Percentiles rank a stretch among this genome's conserved stretches.
Conservation (phyloP, 371 early-diverging fungal species). For the Sporodiniella umbellata region DNA sequence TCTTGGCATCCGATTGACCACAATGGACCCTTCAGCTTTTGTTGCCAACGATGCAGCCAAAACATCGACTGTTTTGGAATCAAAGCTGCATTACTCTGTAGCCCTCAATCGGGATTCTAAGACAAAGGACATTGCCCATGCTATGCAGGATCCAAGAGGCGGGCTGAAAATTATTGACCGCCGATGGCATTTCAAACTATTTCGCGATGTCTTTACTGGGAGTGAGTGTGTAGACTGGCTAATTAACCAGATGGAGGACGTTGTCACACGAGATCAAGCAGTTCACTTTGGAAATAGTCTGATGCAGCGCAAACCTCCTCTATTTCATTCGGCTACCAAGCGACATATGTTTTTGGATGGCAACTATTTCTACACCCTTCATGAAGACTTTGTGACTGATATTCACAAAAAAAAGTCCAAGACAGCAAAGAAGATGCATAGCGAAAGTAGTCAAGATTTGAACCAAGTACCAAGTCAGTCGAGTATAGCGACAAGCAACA, state of each 20-base stretch:
- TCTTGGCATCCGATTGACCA: conserved; percentile 39
- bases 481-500: background rate
- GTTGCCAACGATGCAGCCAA: conserved; percentile 22
- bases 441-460: background rate
- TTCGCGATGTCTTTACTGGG: conserved; percentile 79
- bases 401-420: conserved; percentile 29
- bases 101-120: conserved; percentile 45
- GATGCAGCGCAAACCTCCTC: conserved; percentile 61
- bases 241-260: conserved; percentile 72
- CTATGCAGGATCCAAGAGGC: conserved; percentile 69
- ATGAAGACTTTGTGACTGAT: conserved; percentile 52
- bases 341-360: conserved; percentile 87
- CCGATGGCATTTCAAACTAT: conserved; percentile 87
- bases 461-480: conserved; percentile 17
- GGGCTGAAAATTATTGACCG: conserved; percentile 79
- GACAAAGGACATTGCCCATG: conserved; percentile 62
- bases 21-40: conserved; percentile 49
- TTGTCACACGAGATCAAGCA: conserved; percentile 81
- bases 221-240: conserved; percentile 92
- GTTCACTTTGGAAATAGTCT: conserved; percentile 79
- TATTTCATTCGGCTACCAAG: conserved; percentile 76
- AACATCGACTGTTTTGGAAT: background rate
- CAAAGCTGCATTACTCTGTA: conserved; percentile 13
- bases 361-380: conserved; percentile 86
- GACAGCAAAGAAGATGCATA: background rate